phyloP scores from a whole-genome alignment of 139 green algal species.

The Chlorella sp. region DNA sequence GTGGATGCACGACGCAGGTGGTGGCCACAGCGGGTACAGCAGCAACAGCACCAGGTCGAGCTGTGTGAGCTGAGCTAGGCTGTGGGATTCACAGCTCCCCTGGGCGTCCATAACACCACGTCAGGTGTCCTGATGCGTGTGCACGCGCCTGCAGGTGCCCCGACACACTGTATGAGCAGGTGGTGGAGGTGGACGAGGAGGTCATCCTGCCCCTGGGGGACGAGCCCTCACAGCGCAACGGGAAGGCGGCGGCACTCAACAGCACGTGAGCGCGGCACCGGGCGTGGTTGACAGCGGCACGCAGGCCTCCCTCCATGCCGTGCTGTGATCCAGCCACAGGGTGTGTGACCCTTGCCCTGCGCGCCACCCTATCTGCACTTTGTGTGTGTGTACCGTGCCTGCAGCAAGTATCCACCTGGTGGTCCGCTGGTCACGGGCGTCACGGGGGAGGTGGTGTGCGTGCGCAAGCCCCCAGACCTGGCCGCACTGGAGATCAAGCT shows the following conservation, averaged over 20 bases:
- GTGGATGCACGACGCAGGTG: no score
- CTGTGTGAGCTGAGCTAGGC: background rate
- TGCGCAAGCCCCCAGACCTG: constrained; percentile 60
- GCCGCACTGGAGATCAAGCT: constrained; percentile 39
- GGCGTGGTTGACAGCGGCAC: no score
- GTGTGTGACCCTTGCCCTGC: no score
- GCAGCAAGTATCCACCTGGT: constrained; percentile 20
- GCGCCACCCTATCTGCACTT: no score
- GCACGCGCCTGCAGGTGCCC: constrained; percentile 13
- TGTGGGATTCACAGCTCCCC: background rate
- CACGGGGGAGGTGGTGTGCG: constrained; percentile 75
- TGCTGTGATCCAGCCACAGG: no score
- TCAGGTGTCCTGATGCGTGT: background rate
- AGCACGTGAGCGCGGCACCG: constrained; percentile 22
- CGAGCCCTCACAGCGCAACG: constrained; percentile 31
- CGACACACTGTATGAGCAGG: constrained; percentile 39
- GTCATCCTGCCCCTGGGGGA: constrained; percentile 70
- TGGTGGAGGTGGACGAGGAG: constrained; percentile 86
- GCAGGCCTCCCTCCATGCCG: no score
- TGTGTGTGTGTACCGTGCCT: no score
- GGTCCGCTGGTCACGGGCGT: constrained; percentile 32
- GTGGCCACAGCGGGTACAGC: no score
- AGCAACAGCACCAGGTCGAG: background rate
- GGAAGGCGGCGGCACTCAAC: constrained; percentile 18
- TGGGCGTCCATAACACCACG: no score